Evolutionary conservation across 148 eudicot species (phyloP).

Genomic region (Agrostemma githago): DNA sequence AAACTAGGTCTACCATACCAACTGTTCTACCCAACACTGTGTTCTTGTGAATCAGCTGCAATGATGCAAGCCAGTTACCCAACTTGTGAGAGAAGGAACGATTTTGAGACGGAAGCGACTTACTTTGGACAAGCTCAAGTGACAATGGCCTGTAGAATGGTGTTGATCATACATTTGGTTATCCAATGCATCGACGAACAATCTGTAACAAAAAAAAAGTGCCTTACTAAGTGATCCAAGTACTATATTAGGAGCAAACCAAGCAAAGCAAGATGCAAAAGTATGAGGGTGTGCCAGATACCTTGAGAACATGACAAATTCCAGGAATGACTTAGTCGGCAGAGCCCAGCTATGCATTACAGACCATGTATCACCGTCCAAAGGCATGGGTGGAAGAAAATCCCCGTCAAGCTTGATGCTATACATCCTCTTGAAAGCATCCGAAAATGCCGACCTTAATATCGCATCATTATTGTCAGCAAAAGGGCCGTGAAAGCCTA

Average conservation of each 20-base stretch:
- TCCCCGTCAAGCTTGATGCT: slow-evolving; percentile 43
- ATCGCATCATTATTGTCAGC: slow-evolving; percentile 11
- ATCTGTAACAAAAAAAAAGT: slow-evolving; percentile 39
- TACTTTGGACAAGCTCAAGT: slow-evolving; percentile 72
- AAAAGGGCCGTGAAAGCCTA: not conserved
- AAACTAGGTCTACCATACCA: not conserved
- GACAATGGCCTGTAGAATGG: slow-evolving; percentile 58
- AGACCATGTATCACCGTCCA: slow-evolving; percentile 78
- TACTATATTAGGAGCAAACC: not conserved
- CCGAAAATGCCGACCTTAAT: slow-evolving; percentile 72
- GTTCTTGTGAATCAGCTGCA: not conserved
- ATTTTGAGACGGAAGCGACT: slow-evolving; percentile 7
- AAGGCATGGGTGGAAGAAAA: slow-evolving; percentile 78
- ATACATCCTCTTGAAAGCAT: slow-evolving; percentile 70
- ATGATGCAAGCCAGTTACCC: slow-evolving; percentile 1
- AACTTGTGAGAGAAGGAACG: not conserved
- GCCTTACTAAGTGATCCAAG: not conserved
- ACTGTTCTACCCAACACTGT: not conserved
- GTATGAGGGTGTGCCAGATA: slow-evolving; percentile 14
- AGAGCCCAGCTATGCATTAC: slow-evolving; percentile 90
- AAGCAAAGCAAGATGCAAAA: not conserved
- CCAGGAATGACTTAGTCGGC: slow-evolving; percentile 83
- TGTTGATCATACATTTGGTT: slow-evolving; percentile 60
- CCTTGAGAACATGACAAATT: slow-evolving; percentile 95
- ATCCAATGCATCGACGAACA: slow-evolving; percentile 85